A percentile compares a stretch with the other conserved stretches of the same genome.
phyloP scores from a whole-genome alignment of 805 yeast genomes.

The Tetrapisispora iriomotensis region DNA sequence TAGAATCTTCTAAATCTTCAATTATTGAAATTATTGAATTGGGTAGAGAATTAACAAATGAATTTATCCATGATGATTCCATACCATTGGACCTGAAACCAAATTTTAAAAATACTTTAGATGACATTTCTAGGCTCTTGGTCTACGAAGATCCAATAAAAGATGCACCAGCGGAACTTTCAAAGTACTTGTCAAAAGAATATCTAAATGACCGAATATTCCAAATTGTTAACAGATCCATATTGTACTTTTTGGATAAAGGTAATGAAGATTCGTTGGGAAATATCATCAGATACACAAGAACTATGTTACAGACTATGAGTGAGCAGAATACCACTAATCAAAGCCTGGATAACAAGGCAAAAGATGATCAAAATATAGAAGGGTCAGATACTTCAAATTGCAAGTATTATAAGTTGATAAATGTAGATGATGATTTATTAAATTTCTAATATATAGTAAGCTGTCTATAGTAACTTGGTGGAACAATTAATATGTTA shows the following conservation, averaged over 20 bases:
- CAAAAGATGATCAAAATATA: constrained; percentile 5
- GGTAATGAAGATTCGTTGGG: constrained; percentile 37
- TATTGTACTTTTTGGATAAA: constrained; percentile 36
- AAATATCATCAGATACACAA: constrained; percentile 34
- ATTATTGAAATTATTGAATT: constrained; percentile 12
- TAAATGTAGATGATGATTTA: constrained; percentile 40
- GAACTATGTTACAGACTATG: constrained; percentile 27
- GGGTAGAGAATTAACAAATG: constrained; percentile 20
- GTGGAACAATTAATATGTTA: no score
- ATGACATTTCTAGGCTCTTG: constrained; percentile 40
- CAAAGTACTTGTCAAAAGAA: constrained; percentile 17
- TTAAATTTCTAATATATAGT: constrained; percentile 18
- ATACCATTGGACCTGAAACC: constrained; percentile 18
- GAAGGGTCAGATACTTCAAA: constrained; percentile 7
- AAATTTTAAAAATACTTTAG: constrained; percentile 29
- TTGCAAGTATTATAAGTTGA: constrained; percentile 24
- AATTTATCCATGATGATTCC: constrained; percentile 14
- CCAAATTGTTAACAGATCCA: constrained; percentile 29
- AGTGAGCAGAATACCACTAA: constrained; percentile 16
- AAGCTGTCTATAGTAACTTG: no score
- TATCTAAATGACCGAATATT: constrained; percentile 25
- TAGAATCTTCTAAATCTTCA: constrained; percentile 5
- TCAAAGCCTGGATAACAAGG: constrained; percentile 22
- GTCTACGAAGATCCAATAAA: constrained; percentile 44
- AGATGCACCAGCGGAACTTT: constrained; percentile 26